Evolutionary conservation across 108 stramenopile genomes (phyloP).

Genomic region (Cylindrotheca closterium): DNA sequence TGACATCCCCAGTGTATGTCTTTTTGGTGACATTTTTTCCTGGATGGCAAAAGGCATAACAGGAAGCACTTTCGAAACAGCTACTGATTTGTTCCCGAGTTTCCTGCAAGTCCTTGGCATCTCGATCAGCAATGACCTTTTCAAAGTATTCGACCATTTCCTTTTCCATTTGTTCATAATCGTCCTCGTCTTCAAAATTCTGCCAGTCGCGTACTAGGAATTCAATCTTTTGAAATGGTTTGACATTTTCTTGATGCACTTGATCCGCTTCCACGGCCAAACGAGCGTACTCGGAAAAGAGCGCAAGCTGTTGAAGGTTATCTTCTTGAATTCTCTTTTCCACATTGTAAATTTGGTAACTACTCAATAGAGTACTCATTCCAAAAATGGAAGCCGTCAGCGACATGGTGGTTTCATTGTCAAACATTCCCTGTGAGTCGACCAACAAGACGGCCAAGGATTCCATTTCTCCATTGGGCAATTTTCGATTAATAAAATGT

Average conservation of each 20-base stretch:
- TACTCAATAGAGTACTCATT: slow-evolving; percentile 87
- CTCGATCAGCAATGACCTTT: slow-evolving; percentile 74
- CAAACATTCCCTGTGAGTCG: slow-evolving; percentile 99
- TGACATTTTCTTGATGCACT: slow-evolving; percentile 25
- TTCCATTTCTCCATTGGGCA: slow-evolving; percentile 49
- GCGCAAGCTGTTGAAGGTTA: slow-evolving; percentile 96
- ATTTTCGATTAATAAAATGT: slow-evolving; percentile 61
- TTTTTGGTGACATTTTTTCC: slow-evolving; percentile 94
- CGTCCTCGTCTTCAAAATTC: slow-evolving; percentile 87
- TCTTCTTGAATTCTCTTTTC: slow-evolving; percentile 98
- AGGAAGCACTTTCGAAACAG: slow-evolving; percentile 91
- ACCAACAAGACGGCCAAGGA: slow-evolving; percentile 89
- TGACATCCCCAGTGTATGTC: slow-evolving; percentile 88
- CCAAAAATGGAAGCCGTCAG: slow-evolving; percentile 98
- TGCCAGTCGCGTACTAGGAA: slow-evolving; percentile 99
- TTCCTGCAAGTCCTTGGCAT: slow-evolving; percentile 88
- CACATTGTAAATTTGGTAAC: slow-evolving; percentile 98
- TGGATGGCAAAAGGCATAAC: slow-evolving; percentile 95
- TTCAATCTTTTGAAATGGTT: slow-evolving; percentile 95
- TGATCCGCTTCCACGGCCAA: slow-evolving; percentile 80
- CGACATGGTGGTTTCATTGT: slow-evolving; percentile 96
- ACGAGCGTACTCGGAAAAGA: slow-evolving; percentile 97
- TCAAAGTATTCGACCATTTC: slow-evolving; percentile 88
- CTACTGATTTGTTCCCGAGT: slow-evolving; percentile 91
- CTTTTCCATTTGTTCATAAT: slow-evolving; percentile 75